These are phyloP conservation scores for Aphanomyces stellatus DNA, from an alignment of 352 stramenopile genomes.

Conservation along the genomic window DNA sequence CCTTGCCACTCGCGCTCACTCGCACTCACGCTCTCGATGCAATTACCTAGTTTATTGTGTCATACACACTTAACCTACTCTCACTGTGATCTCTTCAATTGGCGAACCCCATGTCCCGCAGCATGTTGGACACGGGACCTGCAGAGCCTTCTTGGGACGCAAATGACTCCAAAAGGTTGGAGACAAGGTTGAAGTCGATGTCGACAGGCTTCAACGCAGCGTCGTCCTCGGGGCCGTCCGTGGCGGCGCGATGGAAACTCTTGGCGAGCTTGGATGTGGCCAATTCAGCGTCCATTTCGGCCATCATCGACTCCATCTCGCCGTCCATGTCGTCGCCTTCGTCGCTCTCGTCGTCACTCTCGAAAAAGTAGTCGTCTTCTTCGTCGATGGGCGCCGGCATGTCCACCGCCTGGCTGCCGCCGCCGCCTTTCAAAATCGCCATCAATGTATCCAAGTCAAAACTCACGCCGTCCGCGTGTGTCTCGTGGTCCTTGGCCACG, in stretches of 20 bases:
- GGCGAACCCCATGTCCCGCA: slow-evolving; percentile 32
- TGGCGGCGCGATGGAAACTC: slow-evolving; percentile 35
- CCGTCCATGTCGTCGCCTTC: slow-evolving; percentile 29
- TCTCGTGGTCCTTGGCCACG: slow-evolving; percentile 30
- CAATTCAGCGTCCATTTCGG: slow-evolving; percentile 69
- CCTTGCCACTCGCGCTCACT: too few species aligned
- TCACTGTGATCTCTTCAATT: too few species aligned
- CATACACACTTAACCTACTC: too few species aligned
- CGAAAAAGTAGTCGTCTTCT: slow-evolving; percentile 30
- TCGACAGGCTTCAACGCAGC: slow-evolving; percentile 43
- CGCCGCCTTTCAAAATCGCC: slow-evolving; percentile 39
- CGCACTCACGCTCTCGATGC: too few species aligned
- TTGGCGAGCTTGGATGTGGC: slow-evolving; percentile 38
- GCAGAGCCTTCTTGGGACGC: slow-evolving; percentile 62
- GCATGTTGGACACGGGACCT: slow-evolving; percentile 65
- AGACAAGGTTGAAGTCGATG: slow-evolving; percentile 75
- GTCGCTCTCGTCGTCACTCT: slow-evolving; percentile 24
- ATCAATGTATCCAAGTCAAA: slow-evolving; percentile 67
- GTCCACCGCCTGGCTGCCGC: slow-evolving; percentile 16
- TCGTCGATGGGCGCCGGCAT: slow-evolving; percentile 24
- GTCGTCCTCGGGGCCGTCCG: neutral
- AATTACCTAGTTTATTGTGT: too few species aligned
- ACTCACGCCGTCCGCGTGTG: slow-evolving; percentile 37
- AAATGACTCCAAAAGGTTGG: slow-evolving; percentile 74
- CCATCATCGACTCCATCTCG: slow-evolving; percentile 49